Conservation (phyloP, 495 filamentous ascomycete genomes). For the Penicillium canescens region DNA sequence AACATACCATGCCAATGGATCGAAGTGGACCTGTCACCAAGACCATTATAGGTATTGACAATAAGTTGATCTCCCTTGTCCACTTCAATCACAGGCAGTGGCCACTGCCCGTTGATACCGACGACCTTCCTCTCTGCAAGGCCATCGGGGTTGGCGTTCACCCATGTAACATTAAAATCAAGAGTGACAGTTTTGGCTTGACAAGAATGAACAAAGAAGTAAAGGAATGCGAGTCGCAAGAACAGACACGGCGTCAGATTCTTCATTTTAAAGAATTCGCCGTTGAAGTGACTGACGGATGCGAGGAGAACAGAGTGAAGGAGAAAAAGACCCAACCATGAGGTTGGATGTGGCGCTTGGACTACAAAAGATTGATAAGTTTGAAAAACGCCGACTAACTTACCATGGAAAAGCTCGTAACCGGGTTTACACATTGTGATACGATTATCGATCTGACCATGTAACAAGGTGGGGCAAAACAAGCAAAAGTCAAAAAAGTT, state of each 20-base stretch:
- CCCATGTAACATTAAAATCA: constrained; percentile 81
- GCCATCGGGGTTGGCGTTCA: constrained; percentile 78
- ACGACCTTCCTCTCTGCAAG: constrained; percentile 64
- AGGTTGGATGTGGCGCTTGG: neutral
- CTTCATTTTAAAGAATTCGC: neutral
- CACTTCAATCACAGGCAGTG: constrained; percentile 66
- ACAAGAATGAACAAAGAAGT: constrained; percentile 9
- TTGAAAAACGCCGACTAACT: neutral
- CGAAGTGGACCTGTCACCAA: constrained; percentile 68
- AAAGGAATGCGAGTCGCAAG: neutral
- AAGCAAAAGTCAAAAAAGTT: neutral
- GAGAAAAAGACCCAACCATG: neutral
- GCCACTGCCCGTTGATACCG: constrained; percentile 83
- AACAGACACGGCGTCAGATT: neutral
- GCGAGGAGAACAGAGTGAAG: too few species aligned
- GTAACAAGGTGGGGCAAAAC: neutral
- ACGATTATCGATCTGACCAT: constrained; percentile 25
- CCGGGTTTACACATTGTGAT: constrained; percentile 10
- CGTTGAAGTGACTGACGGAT: neutral
- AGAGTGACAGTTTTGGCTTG: constrained; percentile 66
- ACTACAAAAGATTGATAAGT: neutral
- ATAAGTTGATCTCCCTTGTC: constrained; percentile 70
- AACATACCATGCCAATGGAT: constrained; percentile 83
- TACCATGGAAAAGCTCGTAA: constrained; percentile 1
- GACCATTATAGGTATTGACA: constrained; percentile 69